These are phyloP conservation scores for Cyberlindnera veronae DNA, from an alignment of 805 yeast genomes.

Conservation along the genomic window DNA sequence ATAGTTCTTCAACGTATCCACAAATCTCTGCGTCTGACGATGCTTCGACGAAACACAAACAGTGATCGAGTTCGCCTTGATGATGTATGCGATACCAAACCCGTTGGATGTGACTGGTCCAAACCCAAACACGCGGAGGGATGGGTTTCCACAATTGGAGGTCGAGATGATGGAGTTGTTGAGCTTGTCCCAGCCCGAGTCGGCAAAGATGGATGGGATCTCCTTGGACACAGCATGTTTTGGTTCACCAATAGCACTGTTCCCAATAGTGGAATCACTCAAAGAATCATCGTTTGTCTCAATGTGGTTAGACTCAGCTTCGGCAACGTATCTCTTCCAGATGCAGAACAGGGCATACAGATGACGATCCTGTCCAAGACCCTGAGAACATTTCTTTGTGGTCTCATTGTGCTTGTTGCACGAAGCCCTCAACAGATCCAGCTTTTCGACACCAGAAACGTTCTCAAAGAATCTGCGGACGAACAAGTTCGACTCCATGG, in stretches of 20 bases:
- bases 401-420: conserved; percentile 66
- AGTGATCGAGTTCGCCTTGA: conserved; percentile 73
- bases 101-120: conserved; percentile 91
- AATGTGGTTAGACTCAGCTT: conserved; percentile 19
- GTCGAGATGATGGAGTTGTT: conserved; percentile 80
- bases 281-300: conserved; percentile 29
- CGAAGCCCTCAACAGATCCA: conserved; percentile 57
- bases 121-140: conserved; percentile 81
- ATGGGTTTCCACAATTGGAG: conserved; percentile 90
- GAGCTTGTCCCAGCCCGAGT: conserved; percentile 82
- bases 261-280: conserved; percentile 23
- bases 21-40: conserved; percentile 78
- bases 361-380: conserved; percentile 91
- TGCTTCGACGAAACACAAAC: conserved; percentile 84
- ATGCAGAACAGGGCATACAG: conserved; percentile 82
- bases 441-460: conserved; percentile 53
- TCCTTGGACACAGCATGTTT: conserved; percentile 25
- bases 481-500: conserved; percentile 73
- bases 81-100: conserved; percentile 88
- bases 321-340: conserved; percentile 64
- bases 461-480: conserved; percentile 82
- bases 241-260: conserved; percentile 6
- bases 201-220: conserved; percentile 76
- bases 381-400: conserved; percentile 66
- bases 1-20: conserved; percentile 62